Conservation (phyloP, 306 rosid genomes). For the Citrullus mucosospermus region DNA sequence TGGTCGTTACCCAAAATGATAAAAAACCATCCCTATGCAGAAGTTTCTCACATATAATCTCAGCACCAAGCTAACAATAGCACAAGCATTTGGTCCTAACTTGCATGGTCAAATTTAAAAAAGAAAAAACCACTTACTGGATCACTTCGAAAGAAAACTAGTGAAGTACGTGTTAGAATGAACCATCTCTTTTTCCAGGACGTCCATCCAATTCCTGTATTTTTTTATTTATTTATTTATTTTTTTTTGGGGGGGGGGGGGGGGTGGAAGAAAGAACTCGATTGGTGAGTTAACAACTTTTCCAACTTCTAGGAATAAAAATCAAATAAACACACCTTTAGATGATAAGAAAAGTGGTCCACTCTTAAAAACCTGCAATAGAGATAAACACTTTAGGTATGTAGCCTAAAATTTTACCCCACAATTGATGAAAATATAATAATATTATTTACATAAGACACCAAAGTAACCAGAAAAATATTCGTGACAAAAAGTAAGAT, state of each 20-base stretch:
- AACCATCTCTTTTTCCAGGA: constrained; percentile 99
- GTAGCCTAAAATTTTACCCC: not conserved
- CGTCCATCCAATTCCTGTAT: constrained; percentile 86
- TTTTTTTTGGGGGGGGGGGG: not conserved
- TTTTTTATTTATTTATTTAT: too few relatives aligned
- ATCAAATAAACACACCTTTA: constrained; percentile 53
- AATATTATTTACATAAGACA: not conserved
- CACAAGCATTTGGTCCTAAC: not conserved
- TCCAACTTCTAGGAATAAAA: not conserved
- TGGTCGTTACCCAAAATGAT: not conserved
- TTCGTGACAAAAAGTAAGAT: not conserved
- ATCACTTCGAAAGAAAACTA: constrained; percentile 97
- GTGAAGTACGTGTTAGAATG: constrained; percentile 75
- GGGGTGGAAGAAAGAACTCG: not conserved
- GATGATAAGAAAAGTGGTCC: constrained; percentile 94
- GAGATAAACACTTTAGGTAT: not conserved
- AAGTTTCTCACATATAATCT: not conserved
- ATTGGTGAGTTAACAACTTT: not conserved
- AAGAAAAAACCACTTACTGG: constrained; percentile 60
- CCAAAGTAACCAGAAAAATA: not conserved
- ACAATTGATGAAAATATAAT: not conserved
- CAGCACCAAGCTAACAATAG: not conserved
- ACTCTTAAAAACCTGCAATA: constrained; percentile 76
- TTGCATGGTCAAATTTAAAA: not conserved
- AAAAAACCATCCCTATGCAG: not conserved